Conservation (phyloP, 1,284 basidiomycete genomes). For the Coniferiporia sulphurascens region DNA sequence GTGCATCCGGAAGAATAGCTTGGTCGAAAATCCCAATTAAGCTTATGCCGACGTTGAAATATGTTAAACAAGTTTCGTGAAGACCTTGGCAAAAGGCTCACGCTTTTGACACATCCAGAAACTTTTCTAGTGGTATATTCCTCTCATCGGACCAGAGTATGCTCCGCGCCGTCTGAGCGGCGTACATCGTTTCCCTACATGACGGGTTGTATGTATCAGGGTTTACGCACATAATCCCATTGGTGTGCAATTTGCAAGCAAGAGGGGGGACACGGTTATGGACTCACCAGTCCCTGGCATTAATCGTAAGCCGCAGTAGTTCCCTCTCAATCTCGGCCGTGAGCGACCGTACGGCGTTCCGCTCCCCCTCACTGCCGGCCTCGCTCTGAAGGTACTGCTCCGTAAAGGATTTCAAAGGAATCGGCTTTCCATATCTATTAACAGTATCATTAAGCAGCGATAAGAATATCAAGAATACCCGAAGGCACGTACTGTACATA, state of each 20-base stretch:
- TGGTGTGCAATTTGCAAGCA: neutral
- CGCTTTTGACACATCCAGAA: slow-evolving; percentile 55
- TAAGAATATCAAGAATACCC: neutral
- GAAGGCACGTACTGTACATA: slow-evolving; percentile 35
- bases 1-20: slow-evolving; percentile 21
- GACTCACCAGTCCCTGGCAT: slow-evolving; percentile 65
- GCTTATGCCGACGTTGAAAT: slow-evolving; percentile 23
- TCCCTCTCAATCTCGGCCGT: slow-evolving; percentile 51
- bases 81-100: slow-evolving; percentile 27
- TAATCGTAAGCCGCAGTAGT: slow-evolving; percentile 56
- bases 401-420: slow-evolving; percentile 42
- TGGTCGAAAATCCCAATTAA: slow-evolving; percentile 38
- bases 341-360: slow-evolving; percentile 53
- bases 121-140: slow-evolving; percentile 44
- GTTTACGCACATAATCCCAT: neutral
- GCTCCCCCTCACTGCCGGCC: slow-evolving; percentile 40
- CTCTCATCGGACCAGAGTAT: slow-evolving; percentile 51
- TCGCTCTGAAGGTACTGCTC: slow-evolving; percentile 35
- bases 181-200: slow-evolving; percentile 56
- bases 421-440: slow-evolving; percentile 43
- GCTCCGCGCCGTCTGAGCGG: slow-evolving; percentile 53
- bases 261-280: neutral
- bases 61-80: neutral
- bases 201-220: neutral
- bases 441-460: neutral